Base-by-base conservation (phyloP, 805 yeast genomes). In the Metschnikowia drakensbergensis region DNA sequence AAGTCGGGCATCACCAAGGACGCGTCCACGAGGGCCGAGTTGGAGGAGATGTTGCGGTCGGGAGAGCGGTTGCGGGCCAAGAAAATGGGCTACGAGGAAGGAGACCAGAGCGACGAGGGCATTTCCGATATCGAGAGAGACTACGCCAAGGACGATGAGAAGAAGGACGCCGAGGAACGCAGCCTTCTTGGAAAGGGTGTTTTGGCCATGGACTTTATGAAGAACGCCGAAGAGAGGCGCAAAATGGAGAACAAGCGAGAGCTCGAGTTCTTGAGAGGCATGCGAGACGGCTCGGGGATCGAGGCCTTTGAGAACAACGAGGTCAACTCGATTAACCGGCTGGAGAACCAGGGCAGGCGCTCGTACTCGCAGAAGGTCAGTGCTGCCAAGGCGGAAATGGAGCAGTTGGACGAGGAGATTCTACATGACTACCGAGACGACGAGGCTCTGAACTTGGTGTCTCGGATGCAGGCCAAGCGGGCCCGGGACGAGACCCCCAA, bases 151-250 rank as follows among this genome's bases (percentile, higher is more conserved):
- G 72, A 67, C 27, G 63, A 67, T n/a, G 71, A 55, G 7, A 75
- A 66, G 8, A 68, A 59, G 6, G 75, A 69, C 9, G 58, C 58
- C 2, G 64, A 65, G 31, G 66, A 71, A 30, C 55, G 64, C 25
- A 52, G 51, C 7, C 76, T 72, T 39, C 65, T 83, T n/a, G 91
- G 94, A 22, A 92, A 91, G 65, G 97, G 98, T 47, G 84, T 92
- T 22, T 69, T 92, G 77, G 85, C 83, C 42, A 94, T 94, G 98
- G 96, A 91, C 56, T 92, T 92, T 66, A 92, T 92, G 98, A 84
- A 77, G 55, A 86, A 85, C 51, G 98, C 98, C 1, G 96, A 85
- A 52, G 83, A 82, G 48, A 77, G 83, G 55, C 79, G 81, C 53
- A 77, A 74, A 50, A 75, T 77, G 46, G 81, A 76, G 37, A 91